phyloP scores from a whole-genome alignment of 768 basidiomycete genomes.

The Suillus tomentosus region DNA sequence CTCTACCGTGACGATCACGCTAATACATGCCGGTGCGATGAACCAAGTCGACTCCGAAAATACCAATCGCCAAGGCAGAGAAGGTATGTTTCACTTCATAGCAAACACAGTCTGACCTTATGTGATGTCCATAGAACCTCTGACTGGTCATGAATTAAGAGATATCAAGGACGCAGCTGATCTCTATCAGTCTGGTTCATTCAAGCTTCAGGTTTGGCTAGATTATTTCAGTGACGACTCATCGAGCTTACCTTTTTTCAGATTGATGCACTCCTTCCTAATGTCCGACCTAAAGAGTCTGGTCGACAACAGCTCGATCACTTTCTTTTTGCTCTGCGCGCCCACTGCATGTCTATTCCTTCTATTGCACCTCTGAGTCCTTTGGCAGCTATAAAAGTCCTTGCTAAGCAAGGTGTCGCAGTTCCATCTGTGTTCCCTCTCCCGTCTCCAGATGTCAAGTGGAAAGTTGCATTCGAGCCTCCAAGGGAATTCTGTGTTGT shows the following conservation, averaged over 20 bases:
- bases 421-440: slow-evolving; percentile 72
- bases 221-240: background rate
- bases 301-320: slow-evolving; percentile 60
- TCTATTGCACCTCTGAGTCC: slow-evolving; percentile 63
- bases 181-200: slow-evolving; percentile 75
- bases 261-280: slow-evolving; percentile 82
- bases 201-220: slow-evolving; percentile 74
- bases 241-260: slow-evolving; percentile 33
- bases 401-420: slow-evolving; percentile 55
- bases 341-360: slow-evolving; percentile 61
- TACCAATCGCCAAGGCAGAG: background rate
- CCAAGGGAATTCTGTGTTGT: slow-evolving; percentile 77
- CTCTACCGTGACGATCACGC: background rate
- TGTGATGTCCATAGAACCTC: slow-evolving; percentile 44
- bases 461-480: slow-evolving; percentile 82
- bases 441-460: slow-evolving; percentile 79
- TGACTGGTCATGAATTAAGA: slow-evolving; percentile 70
- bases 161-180: slow-evolving; percentile 73
- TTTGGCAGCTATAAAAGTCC: slow-evolving; percentile 56
- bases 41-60: background rate
- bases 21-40: background rate
- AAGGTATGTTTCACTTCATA: background rate
- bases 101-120: background rate
- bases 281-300: slow-evolving; percentile 66
- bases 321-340: slow-evolving; percentile 69